Conservation (phyloP, 2,329 filamentous ascomycete species). For the Claviceps maximensis region DNA sequence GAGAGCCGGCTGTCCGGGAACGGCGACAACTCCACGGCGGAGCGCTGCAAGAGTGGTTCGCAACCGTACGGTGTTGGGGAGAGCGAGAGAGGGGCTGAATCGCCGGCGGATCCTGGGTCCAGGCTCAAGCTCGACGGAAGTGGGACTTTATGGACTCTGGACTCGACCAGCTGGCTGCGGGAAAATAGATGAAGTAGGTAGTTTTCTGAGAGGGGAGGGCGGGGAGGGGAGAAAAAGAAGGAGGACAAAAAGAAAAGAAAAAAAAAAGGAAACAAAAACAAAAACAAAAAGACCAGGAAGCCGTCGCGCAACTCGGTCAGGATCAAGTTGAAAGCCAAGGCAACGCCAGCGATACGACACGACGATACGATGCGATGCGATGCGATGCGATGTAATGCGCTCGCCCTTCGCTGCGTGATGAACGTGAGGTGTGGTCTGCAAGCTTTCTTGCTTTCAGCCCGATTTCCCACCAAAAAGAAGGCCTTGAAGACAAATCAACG, state of each 20-base stretch:
- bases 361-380: neutral
- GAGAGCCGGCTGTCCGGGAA: slow-evolving; percentile 4
- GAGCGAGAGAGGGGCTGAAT: slow-evolving; percentile 2
- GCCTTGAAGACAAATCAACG: neutral
- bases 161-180: neutral
- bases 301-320: neutral
- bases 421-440: neutral
- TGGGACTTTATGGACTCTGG: slow-evolving; percentile 1
- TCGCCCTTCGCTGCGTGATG: neutral
- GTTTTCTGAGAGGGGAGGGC: neutral
- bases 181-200: neutral
- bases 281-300: neutral
- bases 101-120: slow-evolving; percentile 2
- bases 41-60: slow-evolving; percentile 1
- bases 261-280: neutral
- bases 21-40: slow-evolving; percentile 4
- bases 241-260: neutral
- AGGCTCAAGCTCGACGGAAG: slow-evolving; percentile 1
- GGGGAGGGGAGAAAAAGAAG: too few species aligned
- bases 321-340: neutral
- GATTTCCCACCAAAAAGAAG: neutral
- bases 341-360: neutral
- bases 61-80: neutral
- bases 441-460: neutral
- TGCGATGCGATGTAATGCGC: neutral